Base-by-base conservation (phyloP, 306 rosid genomes). In the Canavalia ensiformis region DNA sequence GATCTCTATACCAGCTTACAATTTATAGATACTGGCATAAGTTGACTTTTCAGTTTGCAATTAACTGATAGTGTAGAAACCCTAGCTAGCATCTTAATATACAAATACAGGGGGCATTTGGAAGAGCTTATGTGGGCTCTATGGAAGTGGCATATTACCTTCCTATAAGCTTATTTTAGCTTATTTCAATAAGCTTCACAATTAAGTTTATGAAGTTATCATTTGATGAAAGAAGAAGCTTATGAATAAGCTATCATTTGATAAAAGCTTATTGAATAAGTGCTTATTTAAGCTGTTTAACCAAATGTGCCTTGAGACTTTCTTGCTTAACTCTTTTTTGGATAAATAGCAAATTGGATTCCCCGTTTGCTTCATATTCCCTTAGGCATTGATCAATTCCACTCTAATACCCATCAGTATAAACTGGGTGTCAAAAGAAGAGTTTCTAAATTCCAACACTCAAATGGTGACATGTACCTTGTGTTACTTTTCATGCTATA, bases 11-110 rank as follows among this genome's bases (percentile, higher is more conserved):
- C 35, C 45, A 25, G 58, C 60, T 33, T 63, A 13, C 5, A 56
- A 6, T 18, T 28, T 71, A 35, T 8, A 34, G 46, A 55, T 28
- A 3, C 68, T 10, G 8, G 51, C n/a, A 72, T 37, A n/a, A 39
- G 75, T 54, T 70, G 58, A 68, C 68, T 84, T 68, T 80, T 31
- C 4, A 77, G 9, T 42, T 41, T 65, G 42, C 58, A 47, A 74
- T 50, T 7, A 41, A 39, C 31, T 42, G 73, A 41, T 30, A 7
- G 8, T 30, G 66, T 35, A 52, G 78, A 51, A 60, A 5, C n/a
- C 68, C 13, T 57, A 47, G 51, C 13, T 57, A 47, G 51, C 71
- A 35, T 75, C 30, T 30, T 31, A 7, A 50, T 12, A 45, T n/a
- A 8, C 10, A 10, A 18, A 58, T 59, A 35, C 29, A 5, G 18